These are phyloP conservation scores for Triticum timopheevii DNA, from an alignment of 176 grass and related monocot species.

Conservation along the genomic window DNA sequence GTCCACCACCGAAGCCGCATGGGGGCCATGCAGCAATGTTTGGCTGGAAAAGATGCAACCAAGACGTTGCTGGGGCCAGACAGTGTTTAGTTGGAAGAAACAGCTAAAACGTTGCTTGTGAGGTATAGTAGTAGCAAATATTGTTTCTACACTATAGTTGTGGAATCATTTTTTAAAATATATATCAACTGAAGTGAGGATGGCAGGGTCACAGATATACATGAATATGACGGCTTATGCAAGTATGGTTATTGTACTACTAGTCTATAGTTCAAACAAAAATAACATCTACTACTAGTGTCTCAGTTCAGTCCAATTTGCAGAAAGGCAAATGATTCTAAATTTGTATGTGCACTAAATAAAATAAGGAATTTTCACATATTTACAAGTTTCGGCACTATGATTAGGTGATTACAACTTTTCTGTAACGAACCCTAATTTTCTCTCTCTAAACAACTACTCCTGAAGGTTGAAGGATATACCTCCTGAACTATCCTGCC, in stretches of 20 bases:
- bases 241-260: neutral
- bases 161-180: neutral
- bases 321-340: neutral
- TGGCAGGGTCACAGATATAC: neutral
- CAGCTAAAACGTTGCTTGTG: no score
- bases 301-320: neutral
- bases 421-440: neutral
- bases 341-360: neutral
- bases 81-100: no score
- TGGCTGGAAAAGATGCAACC: no score
- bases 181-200: neutral
- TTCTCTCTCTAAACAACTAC: no score
- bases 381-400: neutral
- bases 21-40: no score
- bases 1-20: no score
- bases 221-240: neutral
- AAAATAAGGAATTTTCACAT: neutral
- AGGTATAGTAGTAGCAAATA: no score
- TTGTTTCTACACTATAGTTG: neutral
- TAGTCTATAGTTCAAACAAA: no score
- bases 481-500: no score
- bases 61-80: neutral
- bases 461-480: no score
- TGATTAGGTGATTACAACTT: neutral
- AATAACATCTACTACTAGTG: neutral